These are phyloP conservation scores for Monosporascus sp. DNA, from an alignment of 2,329 filamentous ascomycete genomes.

Conservation along the genomic window DNA sequence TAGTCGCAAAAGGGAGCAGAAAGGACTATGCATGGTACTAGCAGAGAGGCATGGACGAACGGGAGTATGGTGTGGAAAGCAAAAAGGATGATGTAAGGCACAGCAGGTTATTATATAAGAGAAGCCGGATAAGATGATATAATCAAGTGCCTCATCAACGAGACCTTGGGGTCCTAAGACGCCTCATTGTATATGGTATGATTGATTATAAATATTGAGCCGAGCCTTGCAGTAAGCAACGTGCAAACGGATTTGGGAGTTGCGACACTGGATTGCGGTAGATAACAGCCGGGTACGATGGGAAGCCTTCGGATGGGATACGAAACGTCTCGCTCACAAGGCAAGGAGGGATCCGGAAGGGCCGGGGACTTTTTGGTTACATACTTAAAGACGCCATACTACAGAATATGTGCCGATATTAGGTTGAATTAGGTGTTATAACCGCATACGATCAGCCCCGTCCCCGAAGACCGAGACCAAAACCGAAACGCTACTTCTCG, in stretches of 20 bases:
- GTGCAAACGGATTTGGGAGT: too few relatives aligned
- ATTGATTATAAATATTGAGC: too few relatives aligned
- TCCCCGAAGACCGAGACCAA: neutral
- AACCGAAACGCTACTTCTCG: neutral
- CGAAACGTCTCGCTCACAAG: too few relatives aligned
- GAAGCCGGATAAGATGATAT: neutral
- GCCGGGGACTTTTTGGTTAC: slow-evolving; percentile 14
- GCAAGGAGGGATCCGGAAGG: neutral
- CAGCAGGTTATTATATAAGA: neutral
- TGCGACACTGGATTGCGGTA: too few relatives aligned
- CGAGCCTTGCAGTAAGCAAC: too few relatives aligned
- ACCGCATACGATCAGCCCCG: neutral
- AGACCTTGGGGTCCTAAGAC: neutral
- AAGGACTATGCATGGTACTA: neutral
- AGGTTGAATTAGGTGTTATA: slow-evolving; percentile 6
- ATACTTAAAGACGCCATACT: slow-evolving; percentile 27
- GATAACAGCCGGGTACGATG: too few relatives aligned
- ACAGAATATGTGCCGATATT: slow-evolving; percentile 14
- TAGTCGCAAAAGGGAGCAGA: neutral
- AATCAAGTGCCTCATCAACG: neutral
- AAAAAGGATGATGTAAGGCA: neutral
- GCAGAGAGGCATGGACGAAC: neutral
- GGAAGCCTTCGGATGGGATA: too few relatives aligned
- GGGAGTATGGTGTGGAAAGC: neutral
- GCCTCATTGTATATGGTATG: neutral